These are phyloP conservation scores for Trametes maxima DNA, from an alignment of 768 basidiomycete species.

Conservation along the genomic window DNA sequence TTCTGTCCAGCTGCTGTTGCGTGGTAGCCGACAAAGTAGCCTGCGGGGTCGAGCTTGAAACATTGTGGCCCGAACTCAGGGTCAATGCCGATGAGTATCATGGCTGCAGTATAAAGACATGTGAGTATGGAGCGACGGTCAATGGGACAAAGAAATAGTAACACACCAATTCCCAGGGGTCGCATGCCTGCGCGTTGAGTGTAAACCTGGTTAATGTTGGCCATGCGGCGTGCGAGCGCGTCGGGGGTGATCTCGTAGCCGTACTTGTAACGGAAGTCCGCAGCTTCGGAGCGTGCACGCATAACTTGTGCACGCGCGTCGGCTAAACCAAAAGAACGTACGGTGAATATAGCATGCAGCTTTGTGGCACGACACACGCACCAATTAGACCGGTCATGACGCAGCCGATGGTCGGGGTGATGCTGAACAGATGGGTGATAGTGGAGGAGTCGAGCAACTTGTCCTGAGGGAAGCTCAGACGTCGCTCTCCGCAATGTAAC, in stretches of 20 bases:
- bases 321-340: slow-evolving; percentile 47
- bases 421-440: slow-evolving; percentile 93
- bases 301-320: slow-evolving; percentile 90
- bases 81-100: slow-evolving; percentile 95
- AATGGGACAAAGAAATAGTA: neutral
- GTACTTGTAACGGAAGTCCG: slow-evolving; percentile 92
- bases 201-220: slow-evolving; percentile 98
- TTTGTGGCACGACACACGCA: slow-evolving; percentile 37
- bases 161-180: slow-evolving; percentile 90
- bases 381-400: slow-evolving; percentile 98
- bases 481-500: neutral
- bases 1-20: slow-evolving; percentile 96
- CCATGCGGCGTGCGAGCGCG: slow-evolving; percentile 89
- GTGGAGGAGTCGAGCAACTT: slow-evolving; percentile 95
- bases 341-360: neutral
- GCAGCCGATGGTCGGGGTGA: slow-evolving; percentile 95
- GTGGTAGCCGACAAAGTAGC: slow-evolving; percentile 98
- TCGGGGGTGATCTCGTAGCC: slow-evolving; percentile 99
- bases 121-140: neutral
- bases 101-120: slow-evolving; percentile 53
- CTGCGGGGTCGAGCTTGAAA: slow-evolving; percentile 98
- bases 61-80: slow-evolving; percentile 91
- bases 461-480: slow-evolving; percentile 57
- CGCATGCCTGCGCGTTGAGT: slow-evolving; percentile 98
- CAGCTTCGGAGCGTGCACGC: slow-evolving; percentile 87